Evolutionary conservation across 1,284 basidiomycete genomes (phyloP).

Genomic region (Cryptococcus deneoformans): DNA sequence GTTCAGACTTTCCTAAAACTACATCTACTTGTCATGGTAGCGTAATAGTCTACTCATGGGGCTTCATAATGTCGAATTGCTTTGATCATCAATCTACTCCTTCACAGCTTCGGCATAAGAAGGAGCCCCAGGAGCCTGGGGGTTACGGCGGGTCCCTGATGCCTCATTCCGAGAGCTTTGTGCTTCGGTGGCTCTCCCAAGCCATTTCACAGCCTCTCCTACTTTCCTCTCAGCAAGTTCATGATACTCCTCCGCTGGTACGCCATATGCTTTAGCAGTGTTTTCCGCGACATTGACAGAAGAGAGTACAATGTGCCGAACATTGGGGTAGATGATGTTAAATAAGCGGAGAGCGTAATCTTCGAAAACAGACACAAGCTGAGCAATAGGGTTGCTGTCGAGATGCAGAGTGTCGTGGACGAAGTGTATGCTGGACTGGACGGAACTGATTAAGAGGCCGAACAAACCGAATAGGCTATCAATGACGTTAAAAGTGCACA

Average conservation of each 20-base stretch:
- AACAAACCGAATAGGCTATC: background rate
- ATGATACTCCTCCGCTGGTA: constrained; percentile 24
- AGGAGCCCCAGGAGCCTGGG: constrained; percentile 6
- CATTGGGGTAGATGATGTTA: constrained; percentile 1
- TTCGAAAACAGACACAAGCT: constrained; percentile 1
- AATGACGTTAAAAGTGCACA: background rate
- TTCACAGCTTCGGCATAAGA: constrained; percentile 24
- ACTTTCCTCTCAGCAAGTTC: background rate
- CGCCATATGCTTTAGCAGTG: constrained; percentile 22
- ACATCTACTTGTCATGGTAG: no score
- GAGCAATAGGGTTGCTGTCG: background rate
- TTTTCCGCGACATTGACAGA: constrained; percentile 2
- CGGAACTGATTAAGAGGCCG: background rate
- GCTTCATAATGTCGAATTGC: no score
- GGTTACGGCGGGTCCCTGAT: background rate
- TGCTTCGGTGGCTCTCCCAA: background rate
- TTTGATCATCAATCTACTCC: background rate
- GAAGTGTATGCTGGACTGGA: background rate
- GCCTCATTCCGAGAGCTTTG: background rate
- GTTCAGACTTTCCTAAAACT: no score
- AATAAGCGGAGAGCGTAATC: constrained; percentile 3
- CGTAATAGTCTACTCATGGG: no score
- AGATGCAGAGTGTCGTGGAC: background rate
- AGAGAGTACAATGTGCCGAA: constrained; percentile 4
- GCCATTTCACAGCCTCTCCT: constrained; percentile 1